Evolutionary conservation across 73 alveolate species (phyloP).

Genomic region (Uronychia setigera): DNA sequence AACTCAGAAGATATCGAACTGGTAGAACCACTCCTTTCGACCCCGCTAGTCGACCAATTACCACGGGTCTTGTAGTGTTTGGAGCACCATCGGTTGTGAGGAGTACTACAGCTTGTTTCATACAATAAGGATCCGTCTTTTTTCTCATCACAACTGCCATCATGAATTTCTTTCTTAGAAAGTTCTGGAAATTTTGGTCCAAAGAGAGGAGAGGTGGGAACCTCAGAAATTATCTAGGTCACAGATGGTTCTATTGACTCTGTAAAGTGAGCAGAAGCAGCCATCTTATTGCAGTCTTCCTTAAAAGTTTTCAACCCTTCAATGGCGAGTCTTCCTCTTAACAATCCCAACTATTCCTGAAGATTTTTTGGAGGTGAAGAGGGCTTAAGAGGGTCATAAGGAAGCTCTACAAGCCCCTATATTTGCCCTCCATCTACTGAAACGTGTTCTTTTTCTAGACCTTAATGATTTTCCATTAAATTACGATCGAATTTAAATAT

Average conservation of each 20-base stretch:
- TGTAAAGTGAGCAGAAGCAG: neutral
- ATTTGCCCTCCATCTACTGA: neutral
- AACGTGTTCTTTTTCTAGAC: too few species aligned
- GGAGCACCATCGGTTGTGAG: constrained; percentile 1
- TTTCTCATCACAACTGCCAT: neutral
- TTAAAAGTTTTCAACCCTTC: neutral
- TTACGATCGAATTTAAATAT: neutral
- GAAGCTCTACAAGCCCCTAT: neutral
- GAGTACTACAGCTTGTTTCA: neutral
- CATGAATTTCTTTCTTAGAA: neutral
- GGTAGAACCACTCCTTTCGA: neutral
- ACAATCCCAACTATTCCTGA: neutral
- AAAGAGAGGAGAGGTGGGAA: neutral
- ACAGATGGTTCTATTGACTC: neutral
- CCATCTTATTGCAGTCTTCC: neutral
- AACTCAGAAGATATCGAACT: neutral
- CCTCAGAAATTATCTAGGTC: neutral
- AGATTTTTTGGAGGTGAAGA: neutral
- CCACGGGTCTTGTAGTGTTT: neutral
- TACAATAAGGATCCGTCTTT: neutral
- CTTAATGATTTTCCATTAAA: neutral
- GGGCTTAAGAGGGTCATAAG: neutral
- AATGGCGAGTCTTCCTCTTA: neutral
- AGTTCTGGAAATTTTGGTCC: neutral
- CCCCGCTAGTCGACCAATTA: neutral